Evolutionary conservation across 2,329 filamentous ascomycete genomes (phyloP), one percentile per base, ranked within the genome.

Genomic region (Lojkania enalia): DNA sequence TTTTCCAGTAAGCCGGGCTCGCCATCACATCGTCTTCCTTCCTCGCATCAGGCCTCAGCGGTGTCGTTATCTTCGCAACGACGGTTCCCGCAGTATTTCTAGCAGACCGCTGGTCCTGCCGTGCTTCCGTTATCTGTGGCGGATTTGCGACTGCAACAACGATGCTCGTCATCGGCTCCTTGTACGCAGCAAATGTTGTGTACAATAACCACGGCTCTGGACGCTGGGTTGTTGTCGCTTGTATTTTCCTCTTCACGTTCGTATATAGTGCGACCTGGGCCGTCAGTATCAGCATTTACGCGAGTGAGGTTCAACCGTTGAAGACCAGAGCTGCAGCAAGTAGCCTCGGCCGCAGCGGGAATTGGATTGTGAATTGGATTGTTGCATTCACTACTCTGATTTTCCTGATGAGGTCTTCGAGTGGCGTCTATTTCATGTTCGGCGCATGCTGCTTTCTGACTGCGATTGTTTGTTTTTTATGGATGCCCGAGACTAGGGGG

Each of bases 1-100:
- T 85, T 0, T 85, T 85, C 52, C 63, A 74, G 20, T 77, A 82
- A 54, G 81, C 81, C 3, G 82, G 82, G 0, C 66, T 84, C 3
- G 68, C 73, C 3, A 77, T 75, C 0, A 63, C 70, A 1, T 74
- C 71, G 3, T 71, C 79, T 0, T 77, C 77, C 0, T 84, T 85
- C 59, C 71, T 85, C 2, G 82, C 82, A 0, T 84, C 81, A 0
- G 82, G 82, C 0, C 69, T 85, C 9, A 82, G 79, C 0, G 80
- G 75, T 0, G 72, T 85, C 1, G 60, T 82, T 3, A 83, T 84
- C 57, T 69, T 84, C n/a, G 69, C 70, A 5, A 68, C 78, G 20
- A 80, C 80, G 0, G 75, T 84, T 30, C 79, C 80, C 0, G 80
- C 76, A 0, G 69, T 77, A 35, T 63, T 84, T 19, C 72, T 77